A percentile compares a stretch with the other conserved stretches of the same genome.
These are phyloP conservation scores for Musa acuminata DNA, from an alignment of 176 grass and related monocot species.

Conservation along the genomic window DNA sequence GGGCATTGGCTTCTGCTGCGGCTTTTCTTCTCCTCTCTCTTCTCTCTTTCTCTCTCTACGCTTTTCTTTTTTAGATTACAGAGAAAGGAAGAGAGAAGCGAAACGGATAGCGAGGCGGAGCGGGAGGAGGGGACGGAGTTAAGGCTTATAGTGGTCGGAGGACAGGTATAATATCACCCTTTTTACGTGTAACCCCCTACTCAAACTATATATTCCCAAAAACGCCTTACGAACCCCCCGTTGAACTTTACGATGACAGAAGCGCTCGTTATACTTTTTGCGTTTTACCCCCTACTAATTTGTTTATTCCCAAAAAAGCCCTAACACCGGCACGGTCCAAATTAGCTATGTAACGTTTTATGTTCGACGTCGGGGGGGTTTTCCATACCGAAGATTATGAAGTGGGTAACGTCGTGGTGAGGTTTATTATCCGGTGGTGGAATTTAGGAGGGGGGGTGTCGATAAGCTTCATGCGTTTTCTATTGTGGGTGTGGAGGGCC, in stretches of 20 bases:
- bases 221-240: too few species aligned
- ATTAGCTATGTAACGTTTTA: background rate
- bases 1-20: conserved; percentile 20
- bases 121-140: background rate
- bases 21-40: background rate
- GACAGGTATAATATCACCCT: background rate
- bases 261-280: too few species aligned
- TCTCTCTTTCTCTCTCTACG: background rate
- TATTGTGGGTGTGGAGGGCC: background rate
- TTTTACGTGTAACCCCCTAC: background rate
- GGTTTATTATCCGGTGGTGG: background rate
- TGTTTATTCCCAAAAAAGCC: background rate
- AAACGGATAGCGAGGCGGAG: conserved; percentile 14
- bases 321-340: background rate
- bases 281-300: background rate
- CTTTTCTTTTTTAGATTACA: background rate
- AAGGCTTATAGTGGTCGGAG: conserved; percentile 15
- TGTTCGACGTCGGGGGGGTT: too few species aligned
- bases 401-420: background rate
- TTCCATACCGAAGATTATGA: too few species aligned
- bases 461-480: background rate
- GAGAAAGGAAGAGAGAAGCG: conserved; percentile 7
- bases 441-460: background rate
- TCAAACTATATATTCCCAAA: background rate
- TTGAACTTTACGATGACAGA: too few species aligned